Evolutionary conservation across 2,329 filamentous ascomycete species (phyloP).

Genomic region (Sporothrix brasiliensis): DNA sequence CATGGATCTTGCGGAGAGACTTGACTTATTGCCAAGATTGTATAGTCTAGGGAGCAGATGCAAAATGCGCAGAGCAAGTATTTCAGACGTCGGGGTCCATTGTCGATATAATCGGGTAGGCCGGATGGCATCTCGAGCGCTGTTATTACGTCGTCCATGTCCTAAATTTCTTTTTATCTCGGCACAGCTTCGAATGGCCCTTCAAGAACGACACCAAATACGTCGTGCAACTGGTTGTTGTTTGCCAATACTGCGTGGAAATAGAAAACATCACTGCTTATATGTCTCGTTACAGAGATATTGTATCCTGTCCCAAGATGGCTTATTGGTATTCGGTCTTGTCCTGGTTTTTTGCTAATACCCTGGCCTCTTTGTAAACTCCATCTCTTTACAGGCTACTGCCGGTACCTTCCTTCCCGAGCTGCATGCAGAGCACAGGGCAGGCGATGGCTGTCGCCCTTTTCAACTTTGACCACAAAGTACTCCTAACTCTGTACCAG

Average conservation of each 20-base stretch:
- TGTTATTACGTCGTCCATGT: neutral
- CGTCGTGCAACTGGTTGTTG: too few relatives aligned
- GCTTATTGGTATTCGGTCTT: too few relatives aligned
- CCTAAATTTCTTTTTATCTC: too few relatives aligned
- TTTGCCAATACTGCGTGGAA: too few relatives aligned
- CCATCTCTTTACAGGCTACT: neutral
- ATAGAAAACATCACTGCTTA: too few relatives aligned
- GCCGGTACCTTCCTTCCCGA: slow-evolving; percentile 27
- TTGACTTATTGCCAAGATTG: neutral
- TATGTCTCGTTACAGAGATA: too few relatives aligned
- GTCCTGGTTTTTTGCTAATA: neutral
- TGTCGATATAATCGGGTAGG: neutral
- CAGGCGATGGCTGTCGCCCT: slow-evolving; percentile 12
- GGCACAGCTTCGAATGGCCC: too few relatives aligned
- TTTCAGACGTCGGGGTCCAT: neutral
- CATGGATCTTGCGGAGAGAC: too few relatives aligned
- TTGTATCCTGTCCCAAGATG: too few relatives aligned
- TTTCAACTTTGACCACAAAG: neutral
- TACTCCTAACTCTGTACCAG: neutral
- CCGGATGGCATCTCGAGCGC: neutral
- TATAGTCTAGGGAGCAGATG: neutral
- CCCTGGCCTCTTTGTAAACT: neutral
- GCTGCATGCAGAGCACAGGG: slow-evolving; percentile 30
- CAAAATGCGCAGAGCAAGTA: neutral
- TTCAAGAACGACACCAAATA: too few relatives aligned